Evolutionary conservation across 2,329 filamentous ascomycete genomes (phyloP), one percentile per base, ranked within the genome.

Genomic region (Ceratocystis albifundus): DNA sequence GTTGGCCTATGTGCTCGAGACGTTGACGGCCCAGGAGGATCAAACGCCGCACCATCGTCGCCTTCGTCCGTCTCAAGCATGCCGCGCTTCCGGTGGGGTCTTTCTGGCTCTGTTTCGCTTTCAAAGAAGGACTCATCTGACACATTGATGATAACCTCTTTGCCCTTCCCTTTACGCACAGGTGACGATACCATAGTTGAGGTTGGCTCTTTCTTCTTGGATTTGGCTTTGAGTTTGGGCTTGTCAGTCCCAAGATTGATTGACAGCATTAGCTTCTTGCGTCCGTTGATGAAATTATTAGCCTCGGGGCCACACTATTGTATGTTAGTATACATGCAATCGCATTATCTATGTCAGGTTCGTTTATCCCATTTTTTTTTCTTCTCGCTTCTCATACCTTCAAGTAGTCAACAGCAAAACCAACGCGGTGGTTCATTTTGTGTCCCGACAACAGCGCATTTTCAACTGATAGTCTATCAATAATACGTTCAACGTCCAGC

Each of bases 401-500:
- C 61, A 91, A 79, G 73, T 96, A 96, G 70, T 88, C 85, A 65
- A 85, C 83, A 1, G 89, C 83, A 73, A 96, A 92, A 3, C 84
- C 83, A 61, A 77, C 78, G 55, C 76, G 77, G 69, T 74, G 77
- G 72, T 87, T 88, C 66, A 85, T 77, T 62, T 83, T 77, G 72
- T 90, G 59, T 44, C 86, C 77, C 75, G 96, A 90, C 15, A 74
- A 75, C 30, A 99, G 77, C 4, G 86, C 89, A 57, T 87, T 86
- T 71, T 95, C 88, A 4, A 82, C 82, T 6, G 89, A 77, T 8
- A 99, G 79, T 61, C 83, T 81, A 72, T 90, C 85, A 71, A 96
- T 90, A n/a, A 97, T 80, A 48, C 91, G 86, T 72, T 96, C 88
- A 12, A 91, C 81, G 72, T 95, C 89, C 45, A 86, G 84, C 71